Conservation (phyloP, 805 yeast genomes). For the Brettanomyces bruxellensis region DNA sequence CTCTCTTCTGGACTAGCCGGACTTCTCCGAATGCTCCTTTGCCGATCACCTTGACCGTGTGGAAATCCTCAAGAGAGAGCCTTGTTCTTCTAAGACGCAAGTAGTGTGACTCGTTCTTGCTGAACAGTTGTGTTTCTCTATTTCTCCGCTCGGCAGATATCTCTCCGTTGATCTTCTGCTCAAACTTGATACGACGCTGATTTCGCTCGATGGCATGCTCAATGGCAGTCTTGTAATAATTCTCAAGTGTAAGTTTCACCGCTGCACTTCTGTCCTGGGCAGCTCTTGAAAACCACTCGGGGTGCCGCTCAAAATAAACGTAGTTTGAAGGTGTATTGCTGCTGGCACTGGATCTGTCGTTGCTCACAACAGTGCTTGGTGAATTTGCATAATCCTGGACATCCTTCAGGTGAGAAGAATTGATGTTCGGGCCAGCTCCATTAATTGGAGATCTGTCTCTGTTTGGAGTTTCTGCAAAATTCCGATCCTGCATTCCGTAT, state of each 20-base stretch:
- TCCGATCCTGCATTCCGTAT: no score
- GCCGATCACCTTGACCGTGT: conserved; percentile 83
- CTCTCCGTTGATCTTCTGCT: conserved; percentile 58
- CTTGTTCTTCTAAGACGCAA: conserved; percentile 79
- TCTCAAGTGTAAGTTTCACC: conserved; percentile 71
- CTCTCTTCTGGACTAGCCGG: conserved; percentile 84
- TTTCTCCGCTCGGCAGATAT: conserved; percentile 80
- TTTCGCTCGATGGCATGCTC: conserved; percentile 92
- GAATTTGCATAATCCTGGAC: no score
- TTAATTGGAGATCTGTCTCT: no score
- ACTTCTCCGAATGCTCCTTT: conserved; percentile 99
- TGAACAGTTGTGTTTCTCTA: conserved; percentile 72
- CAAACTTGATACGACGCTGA: conserved; percentile 82
- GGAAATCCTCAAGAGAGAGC: conserved; percentile 73
- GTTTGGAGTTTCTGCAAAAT: no score
- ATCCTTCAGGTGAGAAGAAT: no score
- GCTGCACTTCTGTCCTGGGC: conserved; percentile 83
- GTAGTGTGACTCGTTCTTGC: conserved; percentile 83
- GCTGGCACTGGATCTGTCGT: neutral
- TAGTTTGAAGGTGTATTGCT: conserved; percentile 29
- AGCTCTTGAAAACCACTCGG: conserved; percentile 61
- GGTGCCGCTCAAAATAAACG: conserved; percentile 74
- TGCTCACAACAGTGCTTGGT: neutral
- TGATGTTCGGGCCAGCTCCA: conserved; percentile 2
- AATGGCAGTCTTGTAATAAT: conserved; percentile 77